Evolutionary conservation across 1,139 yeast genomes (phyloP).

Genomic region (Pichia inconspicua): DNA sequence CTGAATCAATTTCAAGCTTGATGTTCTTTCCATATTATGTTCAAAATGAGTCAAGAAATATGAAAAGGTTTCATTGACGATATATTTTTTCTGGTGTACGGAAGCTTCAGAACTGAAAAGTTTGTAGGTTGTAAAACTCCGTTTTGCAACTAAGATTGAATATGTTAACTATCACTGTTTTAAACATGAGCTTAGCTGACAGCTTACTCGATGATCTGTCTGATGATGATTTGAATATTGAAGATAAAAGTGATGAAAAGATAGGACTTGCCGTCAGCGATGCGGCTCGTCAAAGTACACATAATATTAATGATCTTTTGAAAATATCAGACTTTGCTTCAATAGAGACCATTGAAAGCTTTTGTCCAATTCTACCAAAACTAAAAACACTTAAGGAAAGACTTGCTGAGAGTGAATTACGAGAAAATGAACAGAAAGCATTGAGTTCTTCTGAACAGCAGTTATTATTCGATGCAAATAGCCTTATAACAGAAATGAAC

Average conservation of each 20-base stretch:
- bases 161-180: no score
- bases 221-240: conserved; percentile 1
- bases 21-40: background rate
- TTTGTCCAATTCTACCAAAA: conserved; percentile 21
- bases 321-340: conserved; percentile 7
- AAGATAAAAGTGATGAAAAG: background rate
- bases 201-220: conserved; percentile 22
- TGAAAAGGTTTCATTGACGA: no score
- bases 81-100: background rate
- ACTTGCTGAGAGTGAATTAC: conserved; percentile 12
- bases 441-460: conserved; percentile 4
- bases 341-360: conserved; percentile 8
- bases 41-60: background rate
- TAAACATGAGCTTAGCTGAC: conserved; percentile 21
- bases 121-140: no score
- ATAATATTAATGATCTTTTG: conserved; percentile 8
- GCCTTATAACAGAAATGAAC: conserved; percentile 46
- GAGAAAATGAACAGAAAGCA: background rate
- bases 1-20: background rate
- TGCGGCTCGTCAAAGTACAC: background rate
- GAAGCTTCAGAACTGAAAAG: background rate
- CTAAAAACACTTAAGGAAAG: conserved; percentile 18
- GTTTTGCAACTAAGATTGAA: no score
- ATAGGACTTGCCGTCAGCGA: background rate
- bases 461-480: conserved; percentile 50